Conservation (phyloP, 2,329 filamentous ascomycete species). For the Colletotrichum lupini region DNA sequence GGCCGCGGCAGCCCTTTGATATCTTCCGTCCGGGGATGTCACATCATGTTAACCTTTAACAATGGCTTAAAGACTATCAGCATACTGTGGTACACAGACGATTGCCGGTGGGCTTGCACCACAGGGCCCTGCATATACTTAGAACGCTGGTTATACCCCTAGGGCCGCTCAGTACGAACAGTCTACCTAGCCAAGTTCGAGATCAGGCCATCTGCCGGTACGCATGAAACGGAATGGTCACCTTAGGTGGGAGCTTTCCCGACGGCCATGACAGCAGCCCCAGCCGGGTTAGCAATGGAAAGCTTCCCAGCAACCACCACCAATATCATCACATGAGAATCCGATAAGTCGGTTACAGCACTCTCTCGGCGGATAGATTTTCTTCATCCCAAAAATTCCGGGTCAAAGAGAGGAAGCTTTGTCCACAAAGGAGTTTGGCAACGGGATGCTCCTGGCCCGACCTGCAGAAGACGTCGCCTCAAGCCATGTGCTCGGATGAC, state of each 20-base stretch:
- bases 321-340: not conserved
- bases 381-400: constrained; percentile 7
- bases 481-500: not conserved
- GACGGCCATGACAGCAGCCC: not conserved
- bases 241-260: not conserved
- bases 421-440: not conserved
- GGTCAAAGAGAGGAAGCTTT: constrained; percentile 7
- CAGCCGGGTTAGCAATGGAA: not conserved
- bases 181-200: not conserved
- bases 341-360: not conserved
- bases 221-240: constrained; percentile 15
- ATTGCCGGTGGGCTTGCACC: not conserved
- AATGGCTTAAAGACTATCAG: not conserved
- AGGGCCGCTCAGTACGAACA: not conserved
- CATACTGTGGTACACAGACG: not conserved
- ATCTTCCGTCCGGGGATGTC: not conserved
- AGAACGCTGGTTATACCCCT: not conserved
- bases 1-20: constrained; percentile 45
- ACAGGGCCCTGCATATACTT: not conserved
- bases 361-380: not conserved
- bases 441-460: not conserved
- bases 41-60: not conserved
- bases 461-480: not conserved
- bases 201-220: not conserved
- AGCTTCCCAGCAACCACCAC: not conserved